These are phyloP conservation scores for Glycine latifolia DNA, from an alignment of 306 rosid genomes.

Conservation along the genomic window DNA sequence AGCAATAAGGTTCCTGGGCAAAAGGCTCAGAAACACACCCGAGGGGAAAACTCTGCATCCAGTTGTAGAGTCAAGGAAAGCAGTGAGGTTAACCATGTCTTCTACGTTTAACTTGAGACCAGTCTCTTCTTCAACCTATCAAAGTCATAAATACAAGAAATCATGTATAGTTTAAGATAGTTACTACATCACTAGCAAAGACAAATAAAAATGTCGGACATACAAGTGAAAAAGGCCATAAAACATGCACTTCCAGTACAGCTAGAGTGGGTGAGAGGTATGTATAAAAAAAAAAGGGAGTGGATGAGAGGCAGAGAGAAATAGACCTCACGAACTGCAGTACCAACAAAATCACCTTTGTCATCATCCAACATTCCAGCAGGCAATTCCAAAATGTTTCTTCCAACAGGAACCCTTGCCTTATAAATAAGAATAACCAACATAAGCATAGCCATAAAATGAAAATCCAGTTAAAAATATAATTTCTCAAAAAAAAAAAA, in stretches of 20 bases:
- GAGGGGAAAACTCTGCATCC: conserved; percentile 84
- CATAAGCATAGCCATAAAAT: conserved; percentile 38
- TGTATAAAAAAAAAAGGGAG: neutral
- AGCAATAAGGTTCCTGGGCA: conserved; percentile 7
- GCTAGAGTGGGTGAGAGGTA: neutral
- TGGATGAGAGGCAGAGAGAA: conserved; percentile 25
- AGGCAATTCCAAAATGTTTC: conserved; percentile 85
- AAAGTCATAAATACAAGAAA: conserved; percentile 29
- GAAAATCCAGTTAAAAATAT: neutral
- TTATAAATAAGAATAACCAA: conserved; percentile 50
- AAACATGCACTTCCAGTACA: conserved; percentile 9
- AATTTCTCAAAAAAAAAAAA: neutral
- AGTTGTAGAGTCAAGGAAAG: conserved; percentile 77
- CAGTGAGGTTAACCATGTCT: conserved; percentile 86
- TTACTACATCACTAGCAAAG: conserved; percentile 3
- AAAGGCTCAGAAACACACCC: conserved; percentile 54
- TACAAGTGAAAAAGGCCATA: conserved; percentile 30
- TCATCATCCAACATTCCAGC: conserved; percentile 95
- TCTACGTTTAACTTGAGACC: conserved; percentile 75
- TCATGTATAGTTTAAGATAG: conserved; percentile 1
- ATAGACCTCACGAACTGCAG: conserved; percentile 93
- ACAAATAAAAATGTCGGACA: conserved; percentile 10
- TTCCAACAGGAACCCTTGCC: conserved; percentile 93
- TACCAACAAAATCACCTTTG: conserved; percentile 83
- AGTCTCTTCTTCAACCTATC: conserved; percentile 91